A percentile compares a stretch with the other conserved stretches of the same genome.
phyloP scores from a whole-genome alignment of 192 early-diverging fungal genomes.

The Coemansia sp. region DNA sequence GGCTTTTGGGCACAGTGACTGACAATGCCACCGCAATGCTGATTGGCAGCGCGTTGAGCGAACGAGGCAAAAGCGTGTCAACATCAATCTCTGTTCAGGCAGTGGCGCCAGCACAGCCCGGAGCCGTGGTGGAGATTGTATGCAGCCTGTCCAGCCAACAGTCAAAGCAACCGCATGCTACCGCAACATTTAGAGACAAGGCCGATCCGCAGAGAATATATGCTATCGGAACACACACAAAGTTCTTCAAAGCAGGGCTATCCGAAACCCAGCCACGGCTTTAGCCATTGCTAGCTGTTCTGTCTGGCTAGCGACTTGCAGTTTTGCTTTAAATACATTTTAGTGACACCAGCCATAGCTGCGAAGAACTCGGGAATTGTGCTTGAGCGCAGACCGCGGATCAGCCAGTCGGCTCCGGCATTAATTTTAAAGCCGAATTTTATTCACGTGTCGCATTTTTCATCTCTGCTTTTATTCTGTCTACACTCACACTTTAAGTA shows the following conservation, averaged over 20 bases:
- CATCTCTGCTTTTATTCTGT: background rate
- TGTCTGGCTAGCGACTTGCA: too few relatives aligned
- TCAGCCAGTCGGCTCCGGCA: background rate
- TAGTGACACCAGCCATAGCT: background rate
- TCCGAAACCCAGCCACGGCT: constrained; percentile 28
- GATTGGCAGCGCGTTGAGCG: constrained; percentile 12
- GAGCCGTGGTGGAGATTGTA: constrained; percentile 26
- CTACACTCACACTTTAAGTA: background rate
- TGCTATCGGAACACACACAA: constrained; percentile 31
- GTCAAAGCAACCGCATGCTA: constrained; percentile 33
- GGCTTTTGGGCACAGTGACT: constrained; percentile 35
- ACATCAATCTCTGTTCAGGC: constrained; percentile 29
- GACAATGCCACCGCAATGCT: constrained; percentile 41
- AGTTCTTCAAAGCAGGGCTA: constrained; percentile 35
- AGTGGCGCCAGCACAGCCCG: constrained; percentile 16
- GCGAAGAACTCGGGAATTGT: background rate
- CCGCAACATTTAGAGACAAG: constrained; percentile 30
- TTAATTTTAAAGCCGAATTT: background rate
- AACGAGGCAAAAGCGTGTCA: constrained; percentile 22
- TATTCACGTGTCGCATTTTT: background rate
- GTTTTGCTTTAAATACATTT: too few relatives aligned
- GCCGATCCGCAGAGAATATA: constrained; percentile 13
- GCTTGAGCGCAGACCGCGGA: background rate
- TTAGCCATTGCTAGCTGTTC: background rate
- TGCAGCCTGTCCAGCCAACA: constrained; percentile 17